phyloP scores from a whole-genome alignment of 139 green algal genomes.

The Chlorella sorokiniana region DNA sequence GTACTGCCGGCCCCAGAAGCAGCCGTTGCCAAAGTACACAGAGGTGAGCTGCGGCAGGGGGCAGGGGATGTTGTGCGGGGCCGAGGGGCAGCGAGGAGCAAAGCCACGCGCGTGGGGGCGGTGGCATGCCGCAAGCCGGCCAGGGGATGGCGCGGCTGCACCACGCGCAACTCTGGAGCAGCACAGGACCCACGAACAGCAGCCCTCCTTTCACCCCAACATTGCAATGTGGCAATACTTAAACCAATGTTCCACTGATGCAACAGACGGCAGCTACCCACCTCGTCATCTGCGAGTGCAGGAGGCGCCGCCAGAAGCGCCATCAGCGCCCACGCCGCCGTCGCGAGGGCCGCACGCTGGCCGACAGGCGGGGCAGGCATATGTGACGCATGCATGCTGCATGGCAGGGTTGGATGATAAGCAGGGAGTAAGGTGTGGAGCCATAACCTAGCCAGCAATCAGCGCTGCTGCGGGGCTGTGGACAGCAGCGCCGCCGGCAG shows the following conservation, averaged over 20 bases:
- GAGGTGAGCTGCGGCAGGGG: background rate
- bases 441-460: too few relatives aligned
- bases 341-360: background rate
- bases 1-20: constrained; percentile 72
- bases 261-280: background rate
- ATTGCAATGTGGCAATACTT: background rate
- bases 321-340: background rate
- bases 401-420: background rate
- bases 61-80: background rate
- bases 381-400: background rate
- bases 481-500: too few relatives aligned
- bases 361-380: background rate
- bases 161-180: too few relatives aligned
- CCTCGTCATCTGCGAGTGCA: background rate
- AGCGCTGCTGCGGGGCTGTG: too few relatives aligned
- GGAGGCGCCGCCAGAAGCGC: background rate
- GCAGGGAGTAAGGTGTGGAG: background rate
- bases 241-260: background rate
- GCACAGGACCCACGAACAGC: background rate
- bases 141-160: too few relatives aligned
- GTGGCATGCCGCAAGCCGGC: too few relatives aligned
- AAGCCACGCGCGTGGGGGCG: too few relatives aligned
- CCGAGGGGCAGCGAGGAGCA: too few relatives aligned
- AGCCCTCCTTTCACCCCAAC: background rate
- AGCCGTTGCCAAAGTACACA: constrained; percentile 57